Evolutionary conservation across 257 asterid species (phyloP).

Genomic region (Gardenia jasminoides): DNA sequence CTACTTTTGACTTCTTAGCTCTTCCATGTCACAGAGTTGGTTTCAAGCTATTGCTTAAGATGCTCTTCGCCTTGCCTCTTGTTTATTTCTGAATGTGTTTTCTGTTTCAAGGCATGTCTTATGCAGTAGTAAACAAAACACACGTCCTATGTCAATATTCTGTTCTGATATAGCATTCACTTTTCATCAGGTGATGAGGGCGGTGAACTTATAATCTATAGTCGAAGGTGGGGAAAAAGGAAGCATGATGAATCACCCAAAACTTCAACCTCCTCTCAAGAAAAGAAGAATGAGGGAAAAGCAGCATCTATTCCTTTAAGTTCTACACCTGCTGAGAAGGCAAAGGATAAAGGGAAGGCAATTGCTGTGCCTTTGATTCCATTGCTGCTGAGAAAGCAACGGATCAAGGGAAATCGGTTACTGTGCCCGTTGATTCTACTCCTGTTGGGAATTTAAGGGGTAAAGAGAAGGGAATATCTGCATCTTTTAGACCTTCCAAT

Average conservation of each 20-base stretch:
- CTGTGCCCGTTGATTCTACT: constrained; percentile 17
- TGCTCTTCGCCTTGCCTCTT: not conserved
- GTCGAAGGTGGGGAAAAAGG: constrained; percentile 21
- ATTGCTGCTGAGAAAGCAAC: constrained; percentile 23
- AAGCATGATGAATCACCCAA: constrained; percentile 7
- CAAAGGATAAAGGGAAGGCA: constrained; percentile 39
- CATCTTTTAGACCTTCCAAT: constrained; percentile 25
- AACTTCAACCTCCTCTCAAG: not conserved
- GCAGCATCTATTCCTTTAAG: not conserved
- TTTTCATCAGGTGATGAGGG: constrained; percentile 37
- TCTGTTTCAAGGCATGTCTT: not conserved
- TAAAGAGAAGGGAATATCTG: constrained; percentile 24
- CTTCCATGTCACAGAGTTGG: not conserved
- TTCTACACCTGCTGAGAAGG: constrained; percentile 30
- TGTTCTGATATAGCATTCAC: not conserved
- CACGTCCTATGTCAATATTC: not conserved
- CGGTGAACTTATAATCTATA: constrained; percentile 20
- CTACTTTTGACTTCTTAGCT: not conserved
- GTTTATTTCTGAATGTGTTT: not conserved
- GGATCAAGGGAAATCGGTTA: constrained; percentile 26
- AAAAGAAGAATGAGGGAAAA: constrained; percentile 1
- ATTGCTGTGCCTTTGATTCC: constrained; percentile 23
- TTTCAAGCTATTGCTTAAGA: not conserved
- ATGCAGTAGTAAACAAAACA: too few species aligned
- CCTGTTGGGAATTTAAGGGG: constrained; percentile 21